Conservation (phyloP, 177 flowering plant species). For the Vitis hybrid region DNA sequence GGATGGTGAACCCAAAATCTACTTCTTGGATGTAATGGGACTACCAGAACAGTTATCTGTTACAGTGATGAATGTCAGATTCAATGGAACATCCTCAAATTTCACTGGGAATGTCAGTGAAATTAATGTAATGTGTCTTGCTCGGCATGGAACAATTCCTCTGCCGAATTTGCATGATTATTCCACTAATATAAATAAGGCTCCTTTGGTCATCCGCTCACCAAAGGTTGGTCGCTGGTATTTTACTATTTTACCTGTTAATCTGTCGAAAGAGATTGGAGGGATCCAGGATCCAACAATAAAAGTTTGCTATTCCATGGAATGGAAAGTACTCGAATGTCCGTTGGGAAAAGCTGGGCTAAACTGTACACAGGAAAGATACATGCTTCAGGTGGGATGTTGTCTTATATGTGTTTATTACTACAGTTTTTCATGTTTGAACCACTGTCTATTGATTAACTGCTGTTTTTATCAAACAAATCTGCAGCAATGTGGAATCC, state of each 20-base stretch:
- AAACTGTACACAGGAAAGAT: conserved; percentile 58
- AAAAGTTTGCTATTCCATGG: conserved; percentile 70
- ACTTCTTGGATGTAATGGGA: conserved; percentile 53
- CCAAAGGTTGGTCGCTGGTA: conserved; percentile 89
- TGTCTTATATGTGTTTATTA: conserved; percentile 1
- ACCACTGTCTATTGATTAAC: neutral
- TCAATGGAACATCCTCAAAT: conserved; percentile 30
- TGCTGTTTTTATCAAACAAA: no score
- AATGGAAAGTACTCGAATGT: conserved; percentile 60
- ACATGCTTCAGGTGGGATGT: conserved; percentile 69
- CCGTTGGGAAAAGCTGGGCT: conserved; percentile 73
- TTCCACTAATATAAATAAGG: conserved; percentile 40
- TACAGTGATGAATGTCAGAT: conserved; percentile 34
- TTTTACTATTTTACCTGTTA: conserved; percentile 40
- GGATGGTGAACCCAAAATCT: conserved; percentile 44
- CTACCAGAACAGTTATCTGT: conserved; percentile 48
- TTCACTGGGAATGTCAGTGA: conserved; percentile 25
- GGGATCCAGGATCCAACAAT: conserved; percentile 14
- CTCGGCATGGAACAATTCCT: conserved; percentile 76
- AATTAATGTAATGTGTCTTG: conserved; percentile 54
- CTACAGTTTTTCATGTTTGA: neutral
- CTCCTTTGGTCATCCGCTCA: conserved; percentile 47
- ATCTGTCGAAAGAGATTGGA: conserved; percentile 35
- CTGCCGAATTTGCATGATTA: conserved; percentile 52
- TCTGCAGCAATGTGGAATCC: no score